Percentiles rank a stretch among this genome's conserved stretches.
Evolutionary conservation across 2,329 filamentous ascomycete species (phyloP).

Genomic region (Fusarium hostae): DNA sequence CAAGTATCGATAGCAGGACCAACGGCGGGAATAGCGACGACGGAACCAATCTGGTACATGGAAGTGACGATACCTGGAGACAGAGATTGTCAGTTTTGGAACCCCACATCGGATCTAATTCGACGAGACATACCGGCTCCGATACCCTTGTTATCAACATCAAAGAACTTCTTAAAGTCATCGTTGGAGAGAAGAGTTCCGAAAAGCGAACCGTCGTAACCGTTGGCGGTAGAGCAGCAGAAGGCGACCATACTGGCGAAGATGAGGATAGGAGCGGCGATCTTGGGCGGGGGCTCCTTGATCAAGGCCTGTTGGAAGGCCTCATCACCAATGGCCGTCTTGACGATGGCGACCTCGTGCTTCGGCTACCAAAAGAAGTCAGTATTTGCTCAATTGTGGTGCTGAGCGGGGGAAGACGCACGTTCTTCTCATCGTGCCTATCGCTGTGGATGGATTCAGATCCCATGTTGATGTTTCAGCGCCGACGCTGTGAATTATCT

Average conservation of each 20-base stretch:
- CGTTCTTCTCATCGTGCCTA: slow-evolving; percentile 30
- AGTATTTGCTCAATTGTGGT: neutral
- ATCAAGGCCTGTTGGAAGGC: slow-evolving; percentile 46
- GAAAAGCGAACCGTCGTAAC: slow-evolving; percentile 62
- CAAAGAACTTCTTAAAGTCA: slow-evolving; percentile 61
- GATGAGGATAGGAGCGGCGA: slow-evolving; percentile 34
- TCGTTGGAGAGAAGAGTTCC: slow-evolving; percentile 58
- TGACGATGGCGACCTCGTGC: slow-evolving; percentile 29
- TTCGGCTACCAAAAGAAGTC: neutral
- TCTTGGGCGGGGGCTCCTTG: slow-evolving; percentile 44
- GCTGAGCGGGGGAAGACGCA: neutral
- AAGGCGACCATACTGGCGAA: slow-evolving; percentile 42
- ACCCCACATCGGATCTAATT: too few relatives aligned
- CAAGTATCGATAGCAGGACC: slow-evolving; percentile 60
- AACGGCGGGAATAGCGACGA: slow-evolving; percentile 60
- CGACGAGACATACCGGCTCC: slow-evolving; percentile 27
- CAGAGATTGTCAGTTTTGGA: too few relatives aligned
- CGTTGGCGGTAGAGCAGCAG: slow-evolving; percentile 47
- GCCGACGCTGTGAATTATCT: slow-evolving; percentile 1
- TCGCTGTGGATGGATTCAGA: slow-evolving; percentile 32
- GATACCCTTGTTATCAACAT: slow-evolving; percentile 40
- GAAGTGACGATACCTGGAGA: slow-evolving; percentile 40
- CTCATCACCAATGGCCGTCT: slow-evolving; percentile 43
- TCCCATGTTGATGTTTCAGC: slow-evolving; percentile 34
- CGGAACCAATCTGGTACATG: slow-evolving; percentile 63